These are phyloP conservation scores for Botrytis byssoidea DNA, from an alignment of 2,329 filamentous ascomycete species.

Conservation along the genomic window DNA sequence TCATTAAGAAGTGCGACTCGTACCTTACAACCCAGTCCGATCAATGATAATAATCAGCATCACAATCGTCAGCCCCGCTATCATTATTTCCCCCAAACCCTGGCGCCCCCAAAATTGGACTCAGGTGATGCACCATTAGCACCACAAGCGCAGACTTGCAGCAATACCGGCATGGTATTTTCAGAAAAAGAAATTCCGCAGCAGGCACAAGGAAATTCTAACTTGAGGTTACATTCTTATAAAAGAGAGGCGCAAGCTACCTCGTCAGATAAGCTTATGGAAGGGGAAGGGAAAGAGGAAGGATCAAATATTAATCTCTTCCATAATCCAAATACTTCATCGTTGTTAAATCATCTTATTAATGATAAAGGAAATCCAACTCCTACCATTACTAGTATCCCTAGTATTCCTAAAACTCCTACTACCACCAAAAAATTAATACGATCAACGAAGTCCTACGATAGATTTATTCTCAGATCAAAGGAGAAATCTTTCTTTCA, in stretches of 20 bases:
- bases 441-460: slow-evolving; percentile 3
- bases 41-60: background rate
- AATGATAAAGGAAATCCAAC: slow-evolving; percentile 4
- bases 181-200: slow-evolving; percentile 17
- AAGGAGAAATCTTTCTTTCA: background rate
- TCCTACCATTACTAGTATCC: background rate
- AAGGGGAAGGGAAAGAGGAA: background rate
- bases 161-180: background rate
- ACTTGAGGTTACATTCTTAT: slow-evolving; percentile 15
- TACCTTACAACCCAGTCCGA: background rate
- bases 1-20: background rate
- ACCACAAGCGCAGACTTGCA: slow-evolving; percentile 13
- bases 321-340: background rate
- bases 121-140: slow-evolving; percentile 10
- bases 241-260: slow-evolving; percentile 19
- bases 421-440: background rate
- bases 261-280: slow-evolving; percentile 20
- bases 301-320: slow-evolving; percentile 16
- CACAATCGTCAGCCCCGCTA: slow-evolving; percentile 12
- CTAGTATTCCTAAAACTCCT: background rate
- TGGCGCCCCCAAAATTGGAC: slow-evolving; percentile 6
- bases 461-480: background rate
- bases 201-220: slow-evolving; percentile 1
- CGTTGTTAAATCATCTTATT: slow-evolving; percentile 5
- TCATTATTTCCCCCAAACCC: slow-evolving; percentile 11